These are phyloP conservation scores for Botrytis pseudocinerea DNA, from an alignment of 2,329 filamentous ascomycete species.

Conservation along the genomic window DNA sequence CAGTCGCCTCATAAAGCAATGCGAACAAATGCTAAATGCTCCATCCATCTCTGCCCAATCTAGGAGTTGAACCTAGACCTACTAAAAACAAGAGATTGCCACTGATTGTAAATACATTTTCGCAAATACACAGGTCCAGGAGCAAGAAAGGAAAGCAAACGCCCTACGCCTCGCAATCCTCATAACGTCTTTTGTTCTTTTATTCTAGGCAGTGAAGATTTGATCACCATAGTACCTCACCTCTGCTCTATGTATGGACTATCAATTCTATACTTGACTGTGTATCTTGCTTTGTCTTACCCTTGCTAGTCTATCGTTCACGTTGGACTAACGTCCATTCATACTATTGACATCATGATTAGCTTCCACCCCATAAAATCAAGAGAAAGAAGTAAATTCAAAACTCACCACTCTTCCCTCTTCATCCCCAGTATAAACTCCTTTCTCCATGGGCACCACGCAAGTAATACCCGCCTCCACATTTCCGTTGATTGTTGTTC, in stretches of 20 bases:
- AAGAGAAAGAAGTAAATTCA: constrained; percentile 6
- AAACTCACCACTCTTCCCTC: constrained; percentile 78
- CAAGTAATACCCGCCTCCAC: constrained; percentile 76
- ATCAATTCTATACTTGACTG: constrained; percentile 5
- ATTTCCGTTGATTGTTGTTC: constrained; percentile 41
- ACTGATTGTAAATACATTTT: background rate
- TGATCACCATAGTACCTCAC: background rate
- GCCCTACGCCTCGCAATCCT: constrained; percentile 8
- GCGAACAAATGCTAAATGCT: background rate
- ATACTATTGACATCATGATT: constrained; percentile 32
- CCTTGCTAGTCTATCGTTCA: constrained; percentile 41
- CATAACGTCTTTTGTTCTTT: background rate
- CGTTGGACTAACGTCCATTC: constrained; percentile 51
- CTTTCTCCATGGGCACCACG: constrained; percentile 77
- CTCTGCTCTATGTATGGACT: constrained; percentile 1
- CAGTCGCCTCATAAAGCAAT: background rate
- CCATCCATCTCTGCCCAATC: background rate
- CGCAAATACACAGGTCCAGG: background rate
- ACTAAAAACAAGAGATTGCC: background rate
- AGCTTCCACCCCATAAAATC: background rate
- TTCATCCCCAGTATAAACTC: constrained; percentile 93
- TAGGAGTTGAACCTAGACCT: background rate
- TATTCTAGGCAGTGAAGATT: background rate
- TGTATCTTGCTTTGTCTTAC: background rate
- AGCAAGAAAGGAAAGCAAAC: background rate